Base-by-base conservation (phyloP, 2,329 filamentous ascomycete species). In the Aspergillaceae sp. region DNA sequence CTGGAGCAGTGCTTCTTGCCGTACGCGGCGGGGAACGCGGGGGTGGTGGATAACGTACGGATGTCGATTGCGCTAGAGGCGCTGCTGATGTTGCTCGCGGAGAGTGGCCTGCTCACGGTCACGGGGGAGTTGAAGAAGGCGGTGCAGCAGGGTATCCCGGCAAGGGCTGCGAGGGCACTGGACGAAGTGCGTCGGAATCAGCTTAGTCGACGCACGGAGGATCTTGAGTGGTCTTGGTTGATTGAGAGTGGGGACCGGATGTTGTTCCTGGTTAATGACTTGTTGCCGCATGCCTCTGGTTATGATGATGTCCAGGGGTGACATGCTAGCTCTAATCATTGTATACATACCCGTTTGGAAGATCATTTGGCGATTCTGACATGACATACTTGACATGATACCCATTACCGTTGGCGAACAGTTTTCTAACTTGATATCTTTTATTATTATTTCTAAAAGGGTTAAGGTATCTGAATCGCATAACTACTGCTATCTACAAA, bases 21-120 rank as follows among this genome's bases (percentile, higher is more conserved):
- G 0, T 81, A 76, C 52, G 72, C 83, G 0, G 84, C 86, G 1
- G 82, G 78, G 48, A 79, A 75, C 0, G 70, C 76, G 9, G 74
- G 72, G 5, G 64, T 76, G 0, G 75, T 79, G 19, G 84, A 88
- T 51, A 90, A 92, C 55, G 82, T 83, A 29, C 86, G 85, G 61
- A 73, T 90, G 34, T 82, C 83, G 2, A 65, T 90, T 7, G 63
- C 86, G 29, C 68, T 88, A 0, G 87, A 91, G 65, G 74, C 73
- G 2, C 64, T 87, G 42, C 57, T 87, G 29, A 74, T 81, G 40
- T 66, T 82, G 5, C 63, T 81, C 29, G 67, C 62, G 8, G 60
- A 58, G 9, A 57, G 58, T 30, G 60, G 63, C 1, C 53, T 61
- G 55, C 37, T 70, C 59, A 49, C 48, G 26, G 44, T 65, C 51